These are phyloP conservation scores for Eremochloa ophiuroides DNA, from an alignment of 176 grass and related monocot species.

Conservation along the genomic window DNA sequence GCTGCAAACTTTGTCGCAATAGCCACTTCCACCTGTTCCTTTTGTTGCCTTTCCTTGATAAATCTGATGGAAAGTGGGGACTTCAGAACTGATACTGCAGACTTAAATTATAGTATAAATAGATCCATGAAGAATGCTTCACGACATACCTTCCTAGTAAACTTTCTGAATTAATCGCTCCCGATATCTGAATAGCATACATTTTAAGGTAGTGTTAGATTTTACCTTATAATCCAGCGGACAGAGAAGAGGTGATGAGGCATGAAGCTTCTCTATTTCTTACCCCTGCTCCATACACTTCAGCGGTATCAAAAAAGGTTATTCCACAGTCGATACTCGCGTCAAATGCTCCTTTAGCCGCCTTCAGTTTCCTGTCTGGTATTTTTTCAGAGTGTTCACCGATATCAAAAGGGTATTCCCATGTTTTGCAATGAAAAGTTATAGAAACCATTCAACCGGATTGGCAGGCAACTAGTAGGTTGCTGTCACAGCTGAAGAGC, in stretches of 20 bases:
- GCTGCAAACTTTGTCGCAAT: constrained; percentile 87
- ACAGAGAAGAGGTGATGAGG: no score
- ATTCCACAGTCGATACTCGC: constrained; percentile 72
- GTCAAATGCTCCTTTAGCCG: constrained; percentile 77
- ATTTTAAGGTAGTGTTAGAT: not conserved
- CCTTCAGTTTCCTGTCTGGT: constrained; percentile 83
- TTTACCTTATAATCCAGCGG: no score
- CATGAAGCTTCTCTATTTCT: not conserved
- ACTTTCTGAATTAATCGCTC: constrained; percentile 77
- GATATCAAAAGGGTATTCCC: not conserved
- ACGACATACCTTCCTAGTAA: constrained; percentile 59
- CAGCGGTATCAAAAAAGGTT: constrained; percentile 87
- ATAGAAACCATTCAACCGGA: not conserved
- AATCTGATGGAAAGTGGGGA: constrained; percentile 34
- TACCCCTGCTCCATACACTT: constrained; percentile 93
- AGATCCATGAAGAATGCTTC: not conserved
- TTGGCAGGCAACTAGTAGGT: not conserved
- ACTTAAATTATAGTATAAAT: not conserved
- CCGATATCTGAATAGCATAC: not conserved
- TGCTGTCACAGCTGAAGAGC: not conserved
- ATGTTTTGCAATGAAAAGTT: not conserved
- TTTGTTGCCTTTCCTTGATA: constrained; percentile 73
- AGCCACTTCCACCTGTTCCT: constrained; percentile 52
- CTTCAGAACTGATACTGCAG: not conserved
- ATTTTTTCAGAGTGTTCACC: not conserved